These are phyloP conservation scores for Penicillium digitatum DNA, from an alignment of 2,329 filamentous ascomycete species.

Conservation along the genomic window DNA sequence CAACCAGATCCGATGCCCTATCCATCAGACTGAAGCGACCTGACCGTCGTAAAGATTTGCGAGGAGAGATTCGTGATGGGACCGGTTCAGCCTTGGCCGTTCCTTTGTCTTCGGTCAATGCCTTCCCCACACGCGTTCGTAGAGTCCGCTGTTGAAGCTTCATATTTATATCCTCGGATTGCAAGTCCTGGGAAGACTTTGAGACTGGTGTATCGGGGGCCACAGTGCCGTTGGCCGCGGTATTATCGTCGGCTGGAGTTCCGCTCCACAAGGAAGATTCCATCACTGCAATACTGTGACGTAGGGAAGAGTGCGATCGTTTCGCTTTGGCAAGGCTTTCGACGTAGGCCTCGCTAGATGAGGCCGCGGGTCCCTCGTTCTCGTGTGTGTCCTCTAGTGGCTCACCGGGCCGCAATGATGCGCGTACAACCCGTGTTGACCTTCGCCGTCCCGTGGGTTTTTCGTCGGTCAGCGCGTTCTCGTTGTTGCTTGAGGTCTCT, in stretches of 20 bases:
- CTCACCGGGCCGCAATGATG: slow-evolving; percentile 34
- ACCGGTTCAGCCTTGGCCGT: slow-evolving; percentile 20
- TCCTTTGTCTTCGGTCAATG: slow-evolving; percentile 26
- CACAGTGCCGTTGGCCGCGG: slow-evolving; percentile 24
- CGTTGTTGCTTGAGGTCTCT: slow-evolving; percentile 42
- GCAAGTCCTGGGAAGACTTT: slow-evolving; percentile 32
- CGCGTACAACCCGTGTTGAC: slow-evolving; percentile 42
- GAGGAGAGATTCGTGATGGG: slow-evolving; percentile 23
- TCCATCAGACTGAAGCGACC: slow-evolving; percentile 43
- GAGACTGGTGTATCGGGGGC: slow-evolving; percentile 36
- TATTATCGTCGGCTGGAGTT: slow-evolving; percentile 17
- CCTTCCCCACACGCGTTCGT: slow-evolving; percentile 31
- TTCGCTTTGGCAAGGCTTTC: slow-evolving; percentile 34
- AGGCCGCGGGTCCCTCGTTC: slow-evolving; percentile 18
- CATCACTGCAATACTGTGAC: slow-evolving; percentile 42
- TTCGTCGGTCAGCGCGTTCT: slow-evolving; percentile 35
- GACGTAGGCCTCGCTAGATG: slow-evolving; percentile 35
- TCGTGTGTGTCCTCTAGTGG: slow-evolving; percentile 28
- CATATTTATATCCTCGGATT: slow-evolving; percentile 20
- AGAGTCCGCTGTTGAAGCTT: slow-evolving; percentile 31
- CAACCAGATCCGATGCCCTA: slow-evolving; percentile 45
- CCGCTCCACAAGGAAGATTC: slow-evolving; percentile 33
- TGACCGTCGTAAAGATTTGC: slow-evolving; percentile 39
- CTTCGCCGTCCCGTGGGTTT: slow-evolving; percentile 30
- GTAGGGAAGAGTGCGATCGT: slow-evolving; percentile 36